Evolutionary conservation across 225 moss, liverwort and hornwort genomes (phyloP), one percentile per base, ranked within the genome.

Genomic region (Marchantia paleacea): DNA sequence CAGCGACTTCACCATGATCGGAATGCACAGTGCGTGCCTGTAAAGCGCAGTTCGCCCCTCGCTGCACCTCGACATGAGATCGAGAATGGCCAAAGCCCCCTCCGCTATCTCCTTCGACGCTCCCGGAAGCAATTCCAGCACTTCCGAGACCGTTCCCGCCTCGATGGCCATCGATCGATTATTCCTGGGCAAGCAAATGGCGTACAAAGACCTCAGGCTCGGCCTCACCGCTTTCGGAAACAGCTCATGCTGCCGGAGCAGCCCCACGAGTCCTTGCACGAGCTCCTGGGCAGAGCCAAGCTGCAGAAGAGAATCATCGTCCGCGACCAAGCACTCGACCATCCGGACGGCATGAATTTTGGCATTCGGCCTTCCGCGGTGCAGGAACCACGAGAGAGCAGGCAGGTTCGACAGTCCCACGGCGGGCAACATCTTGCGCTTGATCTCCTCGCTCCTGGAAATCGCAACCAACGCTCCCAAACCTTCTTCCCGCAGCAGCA

Each of bases 11-110:
- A 94, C 92, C 0, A 97, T 76, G 0, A 89, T 77, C 3, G 85
- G 89, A 26, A 97, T 79, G 16, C 92, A 90, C 31, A 93, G 69
- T 0, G 90, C 89, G 61, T 93, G 93, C 0, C 81, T 84, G 5
- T 86, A 77, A 26, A 97, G 87, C 0, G 87, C 90, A 52, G 84
- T 91, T n/a, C 97, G 86, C 12, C 94, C 97, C 79, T 92, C 86
- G 2, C 89, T 87, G 73, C 90, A 93, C 29, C 81, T 75, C 7
- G 80, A 60, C 39, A 87, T 79, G 4, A 87, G 73, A 14, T 77
- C 76, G 47, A 87, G 52, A 61, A 84, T 76, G 19, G 84, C 84
- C 82, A 84, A n/a, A 10, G 79, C 80, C 58, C 81, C 82, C 53
- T 87, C 87, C 47, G 77, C 61, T 20, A 69, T 73, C 60, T 69